A percentile compares a stretch with the other conserved stretches of the same genome.
Evolutionary conservation across 2,329 filamentous ascomycete genomes (phyloP).

Genomic region (Colletotrichum scovillei): DNA sequence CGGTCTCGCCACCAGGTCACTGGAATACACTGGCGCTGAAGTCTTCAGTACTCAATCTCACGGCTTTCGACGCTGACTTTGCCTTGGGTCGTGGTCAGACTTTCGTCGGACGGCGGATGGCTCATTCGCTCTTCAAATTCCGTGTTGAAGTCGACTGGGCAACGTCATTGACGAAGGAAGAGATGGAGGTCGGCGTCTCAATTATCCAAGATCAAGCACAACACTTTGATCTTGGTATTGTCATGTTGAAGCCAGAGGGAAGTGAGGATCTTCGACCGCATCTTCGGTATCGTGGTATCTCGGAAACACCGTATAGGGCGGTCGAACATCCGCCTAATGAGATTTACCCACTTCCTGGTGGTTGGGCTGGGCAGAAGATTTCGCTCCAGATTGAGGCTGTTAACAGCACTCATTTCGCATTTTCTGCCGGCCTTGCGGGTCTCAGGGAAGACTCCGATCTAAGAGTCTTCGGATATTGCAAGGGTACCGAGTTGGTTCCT

Average conservation of each 20-base stretch:
- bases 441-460: neutral
- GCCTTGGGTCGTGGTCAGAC: slow-evolving; percentile 44
- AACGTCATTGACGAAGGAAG: slow-evolving; percentile 42
- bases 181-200: slow-evolving; percentile 64
- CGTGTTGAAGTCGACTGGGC: slow-evolving; percentile 57
- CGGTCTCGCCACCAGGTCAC: slow-evolving; percentile 54
- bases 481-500: slow-evolving; percentile 31
- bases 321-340: slow-evolving; percentile 7
- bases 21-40: slow-evolving; percentile 57
- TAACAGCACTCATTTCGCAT: slow-evolving; percentile 33
- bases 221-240: slow-evolving; percentile 60
- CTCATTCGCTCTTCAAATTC: slow-evolving; percentile 65
- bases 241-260: slow-evolving; percentile 42
- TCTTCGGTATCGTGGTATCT: slow-evolving; percentile 37
- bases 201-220: slow-evolving; percentile 65
- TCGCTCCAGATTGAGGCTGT: slow-evolving; percentile 27
- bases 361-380: slow-evolving; percentile 25
- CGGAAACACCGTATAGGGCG: slow-evolving; percentile 32
- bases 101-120: slow-evolving; percentile 66
- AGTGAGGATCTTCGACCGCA: slow-evolving; percentile 1
- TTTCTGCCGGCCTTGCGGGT: slow-evolving; percentile 17
- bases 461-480: slow-evolving; percentile 30
- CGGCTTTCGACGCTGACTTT: slow-evolving; percentile 59
- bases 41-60: slow-evolving; percentile 64
- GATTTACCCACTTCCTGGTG: slow-evolving; percentile 9